Evolutionary conservation across 2,329 filamentous ascomycete genomes (phyloP).

Genomic region (Delphinella strobiligena): DNA sequence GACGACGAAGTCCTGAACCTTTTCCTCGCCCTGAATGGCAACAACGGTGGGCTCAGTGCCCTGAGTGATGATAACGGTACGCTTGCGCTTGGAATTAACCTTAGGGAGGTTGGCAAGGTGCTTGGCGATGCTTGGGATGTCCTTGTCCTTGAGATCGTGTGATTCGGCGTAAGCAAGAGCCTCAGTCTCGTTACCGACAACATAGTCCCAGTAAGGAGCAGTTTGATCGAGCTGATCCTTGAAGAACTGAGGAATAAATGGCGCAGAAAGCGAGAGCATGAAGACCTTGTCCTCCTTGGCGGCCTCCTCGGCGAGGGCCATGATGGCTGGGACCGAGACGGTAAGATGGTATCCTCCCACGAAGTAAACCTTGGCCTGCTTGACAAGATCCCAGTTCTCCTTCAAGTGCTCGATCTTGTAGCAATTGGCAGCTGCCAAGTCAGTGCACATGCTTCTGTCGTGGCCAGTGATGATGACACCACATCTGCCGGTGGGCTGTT

Average conservation of each 20-base stretch:
- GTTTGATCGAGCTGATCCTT: constrained; percentile 84
- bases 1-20: constrained; percentile 67
- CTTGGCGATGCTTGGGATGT: constrained; percentile 76
- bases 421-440: constrained; percentile 91
- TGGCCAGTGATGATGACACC: constrained; percentile 95
- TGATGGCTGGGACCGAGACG: constrained; percentile 80
- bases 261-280: constrained; percentile 82
- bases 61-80: constrained; percentile 86
- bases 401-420: constrained; percentile 93
- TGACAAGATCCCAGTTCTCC: constrained; percentile 84
- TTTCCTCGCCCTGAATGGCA: constrained; percentile 47
- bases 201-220: constrained; percentile 85
- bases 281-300: constrained; percentile 83
- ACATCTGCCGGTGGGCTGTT: constrained; percentile 79
- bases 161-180: constrained; percentile 76
- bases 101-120: constrained; percentile 80
- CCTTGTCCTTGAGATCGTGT: constrained; percentile 60
- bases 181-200: constrained; percentile 96
- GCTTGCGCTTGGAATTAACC: constrained; percentile 73
- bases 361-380: constrained; percentile 82
- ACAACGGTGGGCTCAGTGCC: constrained; percentile 85
- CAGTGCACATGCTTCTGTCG: constrained; percentile 88
- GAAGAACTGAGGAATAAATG: constrained; percentile 96
- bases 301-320: constrained; percentile 83
- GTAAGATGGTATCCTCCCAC: constrained; percentile 97